Base-by-base conservation (phyloP, 2,329 filamentous ascomycete genomes). In the Colletotrichum euphorbiae region DNA sequence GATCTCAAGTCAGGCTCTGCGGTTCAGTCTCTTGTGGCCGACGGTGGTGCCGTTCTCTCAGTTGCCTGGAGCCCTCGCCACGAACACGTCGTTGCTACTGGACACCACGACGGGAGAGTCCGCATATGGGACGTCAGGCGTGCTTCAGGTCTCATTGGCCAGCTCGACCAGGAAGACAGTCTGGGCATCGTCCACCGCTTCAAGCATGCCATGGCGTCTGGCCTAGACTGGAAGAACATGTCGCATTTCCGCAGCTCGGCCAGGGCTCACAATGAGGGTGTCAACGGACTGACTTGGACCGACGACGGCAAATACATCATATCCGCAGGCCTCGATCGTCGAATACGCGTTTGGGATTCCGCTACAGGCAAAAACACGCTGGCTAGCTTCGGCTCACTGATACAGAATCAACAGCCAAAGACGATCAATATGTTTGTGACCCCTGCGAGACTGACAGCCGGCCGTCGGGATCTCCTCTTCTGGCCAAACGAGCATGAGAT, bases 51-150 rank as follows among this genome's bases (percentile, higher is more conserved):
- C 5, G 85, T 93, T 1, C 80, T 93, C 5, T 87, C 90, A 0
- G 84, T 92, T 0, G 86, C 89, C 4, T 98, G 96, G 96, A 95
- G 93, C 64, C 94, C 94, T 0, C 87, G 88, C 5, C 84, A 91
- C 54, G 92, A 94, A 52, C 88, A 97, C 74, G 83, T 97, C 4
- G 85, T 98, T 3, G 93, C 91, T 9, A 95, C 92, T 57, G 93
- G 93, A 0, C 92, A 93, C n/a, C 88, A 90, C 0, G 94, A 98
- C 75, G 94, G 94, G 19, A 91, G 89, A 9, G 89, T 94, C 2
- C 88, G 94, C 21, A 83, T 98, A 40, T 98, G 95, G 90, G 95
- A 98, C 76, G 87, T 98, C 28, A 87, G 95, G 3, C 89, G 92
- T 36, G 92, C 93, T 33, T 91, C 91, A 19, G 90, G 90, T 6